Evolutionary conservation across 768 basidiomycete species (phyloP).

Genomic region (Lactarius indigo): DNA sequence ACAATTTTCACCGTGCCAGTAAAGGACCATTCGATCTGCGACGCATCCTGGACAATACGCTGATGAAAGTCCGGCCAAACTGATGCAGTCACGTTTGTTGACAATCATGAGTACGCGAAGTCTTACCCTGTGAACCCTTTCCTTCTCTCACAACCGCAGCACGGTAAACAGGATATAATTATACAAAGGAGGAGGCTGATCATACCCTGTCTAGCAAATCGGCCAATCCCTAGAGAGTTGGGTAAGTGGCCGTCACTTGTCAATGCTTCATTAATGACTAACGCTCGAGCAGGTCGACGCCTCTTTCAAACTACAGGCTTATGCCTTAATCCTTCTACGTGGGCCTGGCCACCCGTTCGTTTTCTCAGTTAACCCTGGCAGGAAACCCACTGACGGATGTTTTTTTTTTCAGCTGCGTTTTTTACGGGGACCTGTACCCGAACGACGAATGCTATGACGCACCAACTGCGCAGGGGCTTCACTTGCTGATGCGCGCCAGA

Average conservation of each 20-base stretch:
- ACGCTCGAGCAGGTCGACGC: slow-evolving; percentile 48
- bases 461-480: slow-evolving; percentile 47
- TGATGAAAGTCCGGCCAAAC: slow-evolving; percentile 65
- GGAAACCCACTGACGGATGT: slow-evolving; percentile 2
- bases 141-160: slow-evolving; percentile 35
- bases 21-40: slow-evolving; percentile 75
- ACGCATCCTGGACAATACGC: slow-evolving; percentile 62
- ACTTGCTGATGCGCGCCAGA: slow-evolving; percentile 55
- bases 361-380: neutral
- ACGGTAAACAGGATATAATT: slow-evolving; percentile 46
- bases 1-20: slow-evolving; percentile 78
- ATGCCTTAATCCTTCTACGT: slow-evolving; percentile 74
- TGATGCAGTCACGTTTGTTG: slow-evolving; percentile 87
- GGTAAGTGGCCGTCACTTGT: slow-evolving; percentile 42
- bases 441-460: slow-evolving; percentile 64
- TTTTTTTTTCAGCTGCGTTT: slow-evolving; percentile 60
- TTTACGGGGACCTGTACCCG: slow-evolving; percentile 80
- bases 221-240: slow-evolving; percentile 82
- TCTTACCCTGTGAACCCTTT: slow-evolving; percentile 7
- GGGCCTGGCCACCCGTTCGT: slow-evolving; percentile 70
- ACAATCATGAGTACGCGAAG: slow-evolving; percentile 77
- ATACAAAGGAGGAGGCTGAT: neutral
- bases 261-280: neutral
- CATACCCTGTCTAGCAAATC: slow-evolving; percentile 41
- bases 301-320: slow-evolving; percentile 78